phyloP scores from a whole-genome alignment of 2,329 filamentous ascomycete genomes.

The Sporothrix mexicana region DNA sequence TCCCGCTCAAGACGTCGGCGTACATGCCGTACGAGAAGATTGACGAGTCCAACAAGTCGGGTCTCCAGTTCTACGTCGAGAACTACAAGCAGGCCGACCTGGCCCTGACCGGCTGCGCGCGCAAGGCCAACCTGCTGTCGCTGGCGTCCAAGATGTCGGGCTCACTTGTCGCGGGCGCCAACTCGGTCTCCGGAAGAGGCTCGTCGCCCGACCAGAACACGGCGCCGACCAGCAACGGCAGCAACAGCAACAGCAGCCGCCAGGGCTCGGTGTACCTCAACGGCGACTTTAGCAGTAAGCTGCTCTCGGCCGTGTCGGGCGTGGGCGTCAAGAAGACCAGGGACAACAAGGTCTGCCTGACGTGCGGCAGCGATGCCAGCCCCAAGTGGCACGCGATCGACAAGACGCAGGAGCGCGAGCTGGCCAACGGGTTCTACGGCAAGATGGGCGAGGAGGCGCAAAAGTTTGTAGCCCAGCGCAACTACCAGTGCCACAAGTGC shows the following conservation, averaged over 20 bases:
- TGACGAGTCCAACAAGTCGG: slow-evolving; percentile 73
- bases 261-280: slow-evolving; percentile 23
- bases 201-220: slow-evolving; percentile 17
- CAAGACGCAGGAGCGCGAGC: slow-evolving; percentile 56
- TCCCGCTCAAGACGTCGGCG: slow-evolving; percentile 71
- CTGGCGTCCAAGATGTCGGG: slow-evolving; percentile 61
- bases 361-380: slow-evolving; percentile 72
- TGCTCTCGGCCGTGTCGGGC: slow-evolving; percentile 33
- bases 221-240: slow-evolving; percentile 27
- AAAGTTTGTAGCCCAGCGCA: slow-evolving; percentile 64
- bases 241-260: slow-evolving; percentile 31
- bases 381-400: slow-evolving; percentile 74
- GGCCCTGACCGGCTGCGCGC: slow-evolving; percentile 85
- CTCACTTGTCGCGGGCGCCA: neutral
- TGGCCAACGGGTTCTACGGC: slow-evolving; percentile 59
- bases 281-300: slow-evolving; percentile 34
- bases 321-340: slow-evolving; percentile 46
- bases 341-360: slow-evolving; percentile 66
- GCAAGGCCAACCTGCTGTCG: slow-evolving; percentile 82
- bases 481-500: slow-evolving; percentile 79
- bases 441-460: slow-evolving; percentile 61
- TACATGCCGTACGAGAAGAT: slow-evolving; percentile 80
- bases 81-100: slow-evolving; percentile 96
- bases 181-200: neutral
- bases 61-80: slow-evolving; percentile 83